Percentiles rank a stretch among this genome's conserved stretches.
phyloP scores from a whole-genome alignment of 495 filamentous ascomycete species.

The Parathielavia appendiculata region DNA sequence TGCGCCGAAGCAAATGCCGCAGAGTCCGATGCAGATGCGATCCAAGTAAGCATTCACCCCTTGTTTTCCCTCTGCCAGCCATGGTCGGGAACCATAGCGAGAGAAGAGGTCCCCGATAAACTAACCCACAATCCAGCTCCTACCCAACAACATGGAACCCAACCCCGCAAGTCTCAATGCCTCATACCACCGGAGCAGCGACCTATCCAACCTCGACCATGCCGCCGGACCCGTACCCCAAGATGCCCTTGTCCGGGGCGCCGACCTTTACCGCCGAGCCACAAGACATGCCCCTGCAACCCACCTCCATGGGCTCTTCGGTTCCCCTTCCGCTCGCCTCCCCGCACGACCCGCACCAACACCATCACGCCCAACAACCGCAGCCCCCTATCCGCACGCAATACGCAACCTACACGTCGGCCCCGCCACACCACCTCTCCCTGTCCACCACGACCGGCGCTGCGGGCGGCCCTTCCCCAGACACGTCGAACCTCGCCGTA shows the following conservation, averaged over 20 bases:
- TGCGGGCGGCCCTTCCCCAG: slow-evolving; percentile 13
- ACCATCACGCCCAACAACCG: slow-evolving; percentile 12
- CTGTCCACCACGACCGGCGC: slow-evolving; percentile 31
- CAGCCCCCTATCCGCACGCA: slow-evolving; percentile 42
- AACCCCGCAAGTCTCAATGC: slow-evolving; percentile 40
- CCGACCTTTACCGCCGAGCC: slow-evolving; percentile 44
- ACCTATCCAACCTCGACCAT: slow-evolving; percentile 43
- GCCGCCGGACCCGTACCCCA: slow-evolving; percentile 41
- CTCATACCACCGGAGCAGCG: slow-evolving; percentile 33
- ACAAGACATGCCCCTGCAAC: slow-evolving; percentile 45
- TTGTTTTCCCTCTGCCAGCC: not conserved
- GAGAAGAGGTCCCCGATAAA: not conserved
- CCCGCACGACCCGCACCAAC: slow-evolving; percentile 32
- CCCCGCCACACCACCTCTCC: slow-evolving; percentile 38
- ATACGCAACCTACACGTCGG: slow-evolving; percentile 44
- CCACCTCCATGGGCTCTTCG: slow-evolving; percentile 44
- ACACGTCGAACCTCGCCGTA: slow-evolving; percentile 37
- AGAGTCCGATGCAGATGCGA: slow-evolving; percentile 49
- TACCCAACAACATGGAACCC: slow-evolving; percentile 37
- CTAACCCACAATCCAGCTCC: slow-evolving; percentile 26
- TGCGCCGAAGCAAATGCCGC: slow-evolving; percentile 46
- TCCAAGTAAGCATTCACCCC: slow-evolving; percentile 41
- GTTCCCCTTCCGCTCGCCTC: slow-evolving; percentile 44
- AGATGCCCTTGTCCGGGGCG: slow-evolving; percentile 42
- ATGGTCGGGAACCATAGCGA: not conserved